Evolutionary conservation across 306 rosid genomes (phyloP).

Genomic region (barrel medic (Medicago truncatula)): DNA sequence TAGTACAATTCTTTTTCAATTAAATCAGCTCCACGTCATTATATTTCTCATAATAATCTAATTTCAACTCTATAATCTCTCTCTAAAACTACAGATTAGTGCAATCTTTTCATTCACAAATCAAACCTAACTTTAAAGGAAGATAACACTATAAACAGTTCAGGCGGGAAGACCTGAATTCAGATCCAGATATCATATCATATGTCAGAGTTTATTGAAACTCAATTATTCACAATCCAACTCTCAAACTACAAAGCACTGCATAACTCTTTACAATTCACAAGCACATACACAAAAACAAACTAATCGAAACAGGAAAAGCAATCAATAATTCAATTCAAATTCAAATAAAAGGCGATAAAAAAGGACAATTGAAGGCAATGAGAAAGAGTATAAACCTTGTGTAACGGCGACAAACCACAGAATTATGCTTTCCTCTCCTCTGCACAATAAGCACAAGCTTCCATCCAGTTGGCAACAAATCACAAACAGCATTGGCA

Average conservation of each 20-base stretch:
- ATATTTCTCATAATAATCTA: too few relatives aligned
- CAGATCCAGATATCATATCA: too few relatives aligned
- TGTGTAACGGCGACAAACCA: conserved; percentile 66
- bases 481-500: conserved; percentile 53
- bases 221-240: neutral
- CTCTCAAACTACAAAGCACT: conserved; percentile 7
- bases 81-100: too few relatives aligned
- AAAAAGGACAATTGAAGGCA: conserved; percentile 1
- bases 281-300: neutral
- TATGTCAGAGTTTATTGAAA: neutral
- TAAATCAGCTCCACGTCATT: too few relatives aligned
- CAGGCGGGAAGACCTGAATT: too few relatives aligned
- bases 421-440: conserved; percentile 50
- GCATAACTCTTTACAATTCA: conserved; percentile 1
- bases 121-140: too few relatives aligned
- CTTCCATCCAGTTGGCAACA: conserved; percentile 69
- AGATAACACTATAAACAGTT: too few relatives aligned
- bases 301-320: neutral
- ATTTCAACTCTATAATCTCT: too few relatives aligned
- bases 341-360: conserved; percentile 6
- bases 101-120: too few relatives aligned
- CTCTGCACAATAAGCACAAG: conserved; percentile 61
- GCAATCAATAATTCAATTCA: neutral
- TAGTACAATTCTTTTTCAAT: too few relatives aligned
- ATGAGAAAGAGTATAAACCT: conserved; percentile 55